phyloP scores from a whole-genome alignment of 176 grass and related monocot species.

The Otatea glauca region DNA sequence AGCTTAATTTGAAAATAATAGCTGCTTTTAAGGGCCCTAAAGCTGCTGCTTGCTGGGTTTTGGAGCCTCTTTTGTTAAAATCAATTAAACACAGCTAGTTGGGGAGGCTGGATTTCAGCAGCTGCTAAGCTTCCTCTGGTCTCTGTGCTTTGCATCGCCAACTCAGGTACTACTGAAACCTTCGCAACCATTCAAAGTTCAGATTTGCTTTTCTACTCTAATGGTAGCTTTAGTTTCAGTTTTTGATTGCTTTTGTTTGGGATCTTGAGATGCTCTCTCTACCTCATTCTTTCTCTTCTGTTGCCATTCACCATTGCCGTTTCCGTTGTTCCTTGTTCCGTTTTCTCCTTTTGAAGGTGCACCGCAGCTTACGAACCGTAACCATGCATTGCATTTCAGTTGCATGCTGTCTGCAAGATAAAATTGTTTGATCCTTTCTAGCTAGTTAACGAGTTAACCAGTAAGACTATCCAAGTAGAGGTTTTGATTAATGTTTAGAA shows the following conservation, averaged over 20 bases:
- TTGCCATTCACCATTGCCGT: constrained; percentile 8
- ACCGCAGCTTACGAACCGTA: constrained; percentile 15
- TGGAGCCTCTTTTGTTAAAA: constrained; percentile 37
- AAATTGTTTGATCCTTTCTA: not conserved
- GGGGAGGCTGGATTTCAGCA: constrained; percentile 17
- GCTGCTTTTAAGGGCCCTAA: constrained; percentile 52
- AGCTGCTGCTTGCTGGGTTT: constrained; percentile 54
- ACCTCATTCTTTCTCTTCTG: not conserved
- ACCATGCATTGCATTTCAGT: constrained; percentile 24
- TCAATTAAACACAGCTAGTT: not conserved
- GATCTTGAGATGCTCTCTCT: constrained; percentile 10
- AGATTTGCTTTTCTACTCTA: constrained; percentile 37
- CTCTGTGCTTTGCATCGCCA: constrained; percentile 10
- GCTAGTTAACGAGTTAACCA: not conserved
- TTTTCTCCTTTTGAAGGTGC: not conserved
- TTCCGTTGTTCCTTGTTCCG: not conserved
- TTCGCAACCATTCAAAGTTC: constrained; percentile 22
- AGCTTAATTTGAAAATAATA: constrained; percentile 71
- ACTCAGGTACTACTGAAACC: constrained; percentile 52
- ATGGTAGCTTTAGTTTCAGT: constrained; percentile 4
- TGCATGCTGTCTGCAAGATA: not conserved
- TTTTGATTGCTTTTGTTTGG: constrained; percentile 29
- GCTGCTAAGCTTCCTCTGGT: constrained; percentile 21
- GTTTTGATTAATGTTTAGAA: not conserved
- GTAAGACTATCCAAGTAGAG: not conserved